Evolutionary conservation across 164 flowering plant genomes (phyloP).

Genomic region (Piper betle): DNA sequence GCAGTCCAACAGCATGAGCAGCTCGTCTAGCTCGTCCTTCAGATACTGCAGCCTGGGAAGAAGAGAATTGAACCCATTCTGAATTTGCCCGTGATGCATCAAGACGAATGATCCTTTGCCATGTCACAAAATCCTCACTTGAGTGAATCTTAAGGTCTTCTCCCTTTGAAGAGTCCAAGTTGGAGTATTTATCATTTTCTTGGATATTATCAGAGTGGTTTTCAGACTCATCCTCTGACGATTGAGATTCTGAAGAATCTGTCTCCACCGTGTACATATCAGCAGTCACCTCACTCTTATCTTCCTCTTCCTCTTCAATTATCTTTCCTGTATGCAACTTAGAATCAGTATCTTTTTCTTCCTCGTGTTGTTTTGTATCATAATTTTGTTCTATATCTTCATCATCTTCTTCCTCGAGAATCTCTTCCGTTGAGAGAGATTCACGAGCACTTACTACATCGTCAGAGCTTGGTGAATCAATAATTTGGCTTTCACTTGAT

Average conservation of each 20-base stretch:
- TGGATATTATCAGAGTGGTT: conserved; percentile 14
- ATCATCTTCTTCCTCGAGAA: conserved; percentile 18
- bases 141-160: conserved; percentile 15
- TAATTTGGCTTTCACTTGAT: conserved; percentile 15
- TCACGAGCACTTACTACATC: conserved; percentile 81
- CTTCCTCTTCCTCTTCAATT: conserved; percentile 14
- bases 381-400: conserved; percentile 26
- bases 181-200: conserved; percentile 17
- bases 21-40: conserved; percentile 43
- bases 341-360: conserved; percentile 6
- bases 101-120: conserved; percentile 91
- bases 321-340: conserved; percentile 17
- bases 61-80: conserved; percentile 61
- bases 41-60: conserved; percentile 54
- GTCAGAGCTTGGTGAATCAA: conserved; percentile 41
- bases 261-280: conserved; percentile 7
- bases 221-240: conserved; percentile 8
- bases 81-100: conserved; percentile 85
- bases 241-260: conserved; percentile 19
- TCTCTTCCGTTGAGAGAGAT: conserved; percentile 67
- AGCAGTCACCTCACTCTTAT: conserved; percentile 7
- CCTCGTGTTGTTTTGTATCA: conserved; percentile 12
- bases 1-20: conserved; percentile 74
- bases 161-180: conserved; percentile 17
- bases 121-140: conserved; percentile 65